A percentile compares a stretch with the other conserved stretches of the same genome.
phyloP scores from a whole-genome alignment of 176 grass and related monocot species.

The barley (Hordeum vulgare) region DNA sequence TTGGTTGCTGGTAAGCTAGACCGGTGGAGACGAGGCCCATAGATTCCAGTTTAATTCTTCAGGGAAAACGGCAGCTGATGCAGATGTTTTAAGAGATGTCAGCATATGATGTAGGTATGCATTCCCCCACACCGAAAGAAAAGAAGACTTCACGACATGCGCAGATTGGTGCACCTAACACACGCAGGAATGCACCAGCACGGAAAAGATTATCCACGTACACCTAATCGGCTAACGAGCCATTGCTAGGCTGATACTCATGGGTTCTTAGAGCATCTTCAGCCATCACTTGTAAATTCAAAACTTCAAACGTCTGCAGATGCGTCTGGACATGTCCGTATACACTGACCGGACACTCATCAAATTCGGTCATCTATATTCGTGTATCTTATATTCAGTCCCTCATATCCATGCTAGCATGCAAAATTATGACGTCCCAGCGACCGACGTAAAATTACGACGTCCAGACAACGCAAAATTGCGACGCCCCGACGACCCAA shows the following conservation, averaged over 20 bases:
- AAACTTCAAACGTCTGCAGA: too few relatives aligned
- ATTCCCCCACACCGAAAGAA: background rate
- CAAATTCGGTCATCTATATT: too few relatives aligned
- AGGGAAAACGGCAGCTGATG: conserved; percentile 1
- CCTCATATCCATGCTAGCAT: too few relatives aligned
- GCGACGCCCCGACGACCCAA: too few relatives aligned
- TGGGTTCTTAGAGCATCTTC: background rate
- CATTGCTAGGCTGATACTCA: background rate
- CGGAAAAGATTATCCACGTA: background rate
- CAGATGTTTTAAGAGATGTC: background rate
- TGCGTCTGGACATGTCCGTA: too few relatives aligned
- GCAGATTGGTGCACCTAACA: background rate
- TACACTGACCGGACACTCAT: too few relatives aligned
- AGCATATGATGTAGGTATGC: conserved; percentile 6
- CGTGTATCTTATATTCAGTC: too few relatives aligned
- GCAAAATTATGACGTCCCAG: too few relatives aligned
- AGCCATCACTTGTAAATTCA: too few relatives aligned
- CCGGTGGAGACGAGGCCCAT: background rate
- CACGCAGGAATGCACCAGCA: background rate
- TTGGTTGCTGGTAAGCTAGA: conserved; percentile 7
- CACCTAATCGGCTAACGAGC: background rate
- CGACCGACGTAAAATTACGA: too few relatives aligned
- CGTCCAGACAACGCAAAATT: too few relatives aligned
- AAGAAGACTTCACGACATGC: background rate
- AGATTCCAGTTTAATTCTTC: background rate